Conservation (phyloP, 306 rosid species). For the Lablab purpureus region DNA sequence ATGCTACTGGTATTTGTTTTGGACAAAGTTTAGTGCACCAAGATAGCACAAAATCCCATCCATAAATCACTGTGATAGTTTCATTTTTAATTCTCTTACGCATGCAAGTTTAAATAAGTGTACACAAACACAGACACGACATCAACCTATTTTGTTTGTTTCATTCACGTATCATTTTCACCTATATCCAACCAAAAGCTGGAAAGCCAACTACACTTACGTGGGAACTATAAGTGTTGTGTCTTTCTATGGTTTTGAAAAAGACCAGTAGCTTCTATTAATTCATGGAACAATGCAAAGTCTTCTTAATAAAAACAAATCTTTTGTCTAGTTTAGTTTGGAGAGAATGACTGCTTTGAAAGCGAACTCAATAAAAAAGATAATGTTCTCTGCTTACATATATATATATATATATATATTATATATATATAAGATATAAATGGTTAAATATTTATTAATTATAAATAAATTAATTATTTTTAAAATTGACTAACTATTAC, state of each 20-base stretch:
- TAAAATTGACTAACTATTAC: too few species aligned
- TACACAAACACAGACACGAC: neutral
- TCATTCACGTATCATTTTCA: neutral
- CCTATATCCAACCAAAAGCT: neutral
- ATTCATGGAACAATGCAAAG: neutral
- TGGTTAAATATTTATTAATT: too few species aligned
- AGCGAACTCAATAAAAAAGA: too few species aligned
- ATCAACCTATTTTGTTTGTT: slow-evolving; percentile 17
- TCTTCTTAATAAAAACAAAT: slow-evolving; percentile 7
- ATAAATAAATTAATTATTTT: too few species aligned
- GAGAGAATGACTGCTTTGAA: neutral
- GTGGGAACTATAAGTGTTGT: slow-evolving; percentile 21
- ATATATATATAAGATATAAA: too few species aligned
- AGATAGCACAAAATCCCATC: slow-evolving; percentile 18
- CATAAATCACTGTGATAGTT: neutral
- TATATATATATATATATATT: too few species aligned
- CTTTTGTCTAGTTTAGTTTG: slow-evolving; percentile 4
- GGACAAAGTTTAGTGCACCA: neutral
- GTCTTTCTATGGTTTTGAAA: slow-evolving; percentile 16
- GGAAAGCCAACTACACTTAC: neutral
- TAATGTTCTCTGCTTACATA: too few species aligned
- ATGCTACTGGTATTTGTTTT: too few species aligned
- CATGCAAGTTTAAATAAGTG: slow-evolving; percentile 27
- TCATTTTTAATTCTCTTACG: too few species aligned
- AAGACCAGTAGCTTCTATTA: neutral